phyloP scores from a whole-genome alignment of 164 flowering plant species.

The Cinnamomum chago region DNA sequence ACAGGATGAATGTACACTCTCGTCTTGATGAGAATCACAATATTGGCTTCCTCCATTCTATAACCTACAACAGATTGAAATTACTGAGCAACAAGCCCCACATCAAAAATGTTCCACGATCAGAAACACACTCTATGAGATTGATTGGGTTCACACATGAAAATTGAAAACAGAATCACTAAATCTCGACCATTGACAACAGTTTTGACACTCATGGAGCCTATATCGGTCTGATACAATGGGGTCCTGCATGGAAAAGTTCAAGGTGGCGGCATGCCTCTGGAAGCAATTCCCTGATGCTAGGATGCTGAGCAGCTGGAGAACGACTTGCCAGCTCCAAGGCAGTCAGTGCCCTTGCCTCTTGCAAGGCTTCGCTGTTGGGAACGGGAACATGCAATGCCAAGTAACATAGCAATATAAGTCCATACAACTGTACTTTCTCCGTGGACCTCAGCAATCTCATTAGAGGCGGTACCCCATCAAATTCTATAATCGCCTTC shows the following conservation, averaged over 20 bases:
- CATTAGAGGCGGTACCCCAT: conserved; percentile 52
- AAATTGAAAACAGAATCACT: too few species aligned
- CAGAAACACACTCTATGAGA: background rate
- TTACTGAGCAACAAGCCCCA: too few species aligned
- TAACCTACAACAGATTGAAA: background rate
- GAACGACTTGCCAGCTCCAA: conserved; percentile 45
- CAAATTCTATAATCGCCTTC: conserved; percentile 56
- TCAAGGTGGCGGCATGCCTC: conserved; percentile 56
- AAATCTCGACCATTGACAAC: background rate
- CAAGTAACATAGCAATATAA: conserved; percentile 65
- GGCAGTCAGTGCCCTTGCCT: conserved; percentile 45
- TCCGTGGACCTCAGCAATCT: conserved; percentile 48
- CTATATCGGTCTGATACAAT: conserved; percentile 32
- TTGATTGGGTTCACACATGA: background rate
- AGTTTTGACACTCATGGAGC: conserved; percentile 12
- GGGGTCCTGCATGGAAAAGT: conserved; percentile 53
- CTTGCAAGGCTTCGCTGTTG: conserved; percentile 51
- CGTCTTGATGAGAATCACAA: background rate
- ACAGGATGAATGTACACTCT: background rate
- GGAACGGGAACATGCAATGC: conserved; percentile 59
- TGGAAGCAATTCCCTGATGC: conserved; percentile 49
- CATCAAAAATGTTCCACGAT: background rate
- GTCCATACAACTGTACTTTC: conserved; percentile 34
- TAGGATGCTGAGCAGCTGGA: conserved; percentile 43
- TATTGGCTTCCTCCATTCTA: background rate